A percentile compares a stretch with the other conserved stretches of the same genome.
Evolutionary conservation across 1,284 basidiomycete genomes (phyloP).

Genomic region (Leucoagaricus sp.): DNA sequence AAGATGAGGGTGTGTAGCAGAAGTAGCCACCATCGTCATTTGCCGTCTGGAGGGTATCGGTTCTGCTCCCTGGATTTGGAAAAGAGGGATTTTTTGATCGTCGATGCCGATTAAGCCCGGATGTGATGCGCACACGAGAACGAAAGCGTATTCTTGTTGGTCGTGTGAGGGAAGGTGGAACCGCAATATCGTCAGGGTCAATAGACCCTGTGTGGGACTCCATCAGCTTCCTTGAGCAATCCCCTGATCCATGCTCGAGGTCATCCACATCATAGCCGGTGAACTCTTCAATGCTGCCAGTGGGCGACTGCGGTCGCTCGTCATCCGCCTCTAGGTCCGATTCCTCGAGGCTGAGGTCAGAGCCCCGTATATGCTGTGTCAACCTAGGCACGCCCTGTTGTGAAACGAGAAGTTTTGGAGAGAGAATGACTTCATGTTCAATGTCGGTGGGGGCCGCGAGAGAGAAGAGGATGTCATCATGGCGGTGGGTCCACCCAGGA

Average conservation of each 20-base stretch:
- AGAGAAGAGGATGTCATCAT: neutral
- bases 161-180: conserved; percentile 14
- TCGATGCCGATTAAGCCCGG: conserved; percentile 38
- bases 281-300: neutral
- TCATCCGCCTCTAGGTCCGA: conserved; percentile 2
- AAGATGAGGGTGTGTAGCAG: conserved; percentile 40
- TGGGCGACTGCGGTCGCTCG: conserved; percentile 2
- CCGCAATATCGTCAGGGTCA: neutral
- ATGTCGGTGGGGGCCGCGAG: neutral
- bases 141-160: conserved; percentile 37
- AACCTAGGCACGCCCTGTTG: too few relatives aligned
- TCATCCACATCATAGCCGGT: neutral
- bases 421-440: neutral
- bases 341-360: conserved; percentile 1
- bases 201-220: neutral
- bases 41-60: neutral
- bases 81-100: conserved; percentile 21
- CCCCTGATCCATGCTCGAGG: neutral
- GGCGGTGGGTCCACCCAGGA: neutral
- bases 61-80: neutral
- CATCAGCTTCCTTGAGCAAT: neutral
- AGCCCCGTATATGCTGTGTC: neutral
- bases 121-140: conserved; percentile 43
- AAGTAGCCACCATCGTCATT: conserved; percentile 18
- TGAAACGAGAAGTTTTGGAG: neutral